These are phyloP conservation scores for Sarocladium kiliense DNA, from an alignment of 2,329 filamentous ascomycete species.

Conservation along the genomic window DNA sequence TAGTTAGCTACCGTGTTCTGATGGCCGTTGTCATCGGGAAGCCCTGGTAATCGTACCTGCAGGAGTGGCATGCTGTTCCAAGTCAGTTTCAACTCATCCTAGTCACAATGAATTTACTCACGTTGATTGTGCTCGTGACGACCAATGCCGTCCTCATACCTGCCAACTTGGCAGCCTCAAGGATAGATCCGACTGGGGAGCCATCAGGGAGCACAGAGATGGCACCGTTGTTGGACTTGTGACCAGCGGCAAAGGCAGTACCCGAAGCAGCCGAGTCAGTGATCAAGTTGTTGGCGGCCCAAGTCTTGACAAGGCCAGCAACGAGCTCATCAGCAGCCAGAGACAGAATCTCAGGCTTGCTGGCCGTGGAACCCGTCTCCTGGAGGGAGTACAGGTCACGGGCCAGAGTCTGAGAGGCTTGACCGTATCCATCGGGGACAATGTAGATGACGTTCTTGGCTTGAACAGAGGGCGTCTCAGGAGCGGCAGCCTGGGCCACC, in stretches of 20 bases:
- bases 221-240: conserved; percentile 20
- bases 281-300: conserved; percentile 16
- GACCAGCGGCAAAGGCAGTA: conserved; percentile 18
- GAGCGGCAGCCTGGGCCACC: background rate
- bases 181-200: conserved; percentile 16
- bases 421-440: conserved; percentile 22
- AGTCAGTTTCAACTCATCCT: background rate
- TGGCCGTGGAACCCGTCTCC: conserved; percentile 13
- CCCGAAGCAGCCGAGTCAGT: conserved; percentile 20
- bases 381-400: conserved; percentile 16
- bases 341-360: conserved; percentile 12
- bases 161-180: conserved; percentile 17
- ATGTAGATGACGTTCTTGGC: conserved; percentile 28
- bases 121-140: conserved; percentile 19
- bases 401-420: conserved; percentile 23
- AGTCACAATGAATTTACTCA: background rate
- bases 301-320: conserved; percentile 15
- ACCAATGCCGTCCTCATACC: conserved; percentile 18
- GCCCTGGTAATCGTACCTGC: conserved; percentile 12
- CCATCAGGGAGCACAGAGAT: conserved; percentile 17
- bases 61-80: conserved; percentile 16
- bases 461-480: background rate
- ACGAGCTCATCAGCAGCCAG: conserved; percentile 18
- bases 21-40: too few relatives aligned
- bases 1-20: too few relatives aligned